Base-by-base conservation (phyloP, 129 eudicot genomes). In the Solidago caesia region DNA sequence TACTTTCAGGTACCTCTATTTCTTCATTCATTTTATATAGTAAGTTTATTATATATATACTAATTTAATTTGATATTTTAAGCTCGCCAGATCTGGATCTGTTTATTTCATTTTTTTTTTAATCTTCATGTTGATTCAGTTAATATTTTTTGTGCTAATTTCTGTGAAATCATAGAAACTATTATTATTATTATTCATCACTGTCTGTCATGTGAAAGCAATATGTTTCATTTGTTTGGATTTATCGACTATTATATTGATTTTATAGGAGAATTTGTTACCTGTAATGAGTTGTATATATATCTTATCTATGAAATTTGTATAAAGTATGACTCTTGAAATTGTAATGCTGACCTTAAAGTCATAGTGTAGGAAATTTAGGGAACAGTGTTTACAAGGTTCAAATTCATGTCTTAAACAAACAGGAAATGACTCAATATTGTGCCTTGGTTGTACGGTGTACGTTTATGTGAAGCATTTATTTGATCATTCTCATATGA, bases 81-180 rank as follows among this genome's bases (percentile, higher is more conserved):
- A 57, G 61, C 58, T 58, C 67, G 51, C 49, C 68, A 47, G 61
- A 77, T 77, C 81, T 77, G 81, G 70, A 77, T 69, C 70, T 59
- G 75, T 44, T 59, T 10, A 59, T 16, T 41, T 59, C 59, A n/a
- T 3, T 41, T 15, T 47, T 69, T 44, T 27, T 59, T 25, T 68
- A 21, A 21, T 59, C 25, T 69, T 47, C 42, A 58, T 39, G 41
- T 70, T 39, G 75, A 77, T 59, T 47, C 13, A 21, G 41, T 33
- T 15, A 15, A 15, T 77, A 46, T 62, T 49, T 58, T 68, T 3
- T 39, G 6, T 68, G 72, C 58, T 58, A 61, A 68, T 77, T 72
- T 11, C 9, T 15, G 51, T 70, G 15, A 42, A 15, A 8, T 33
- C 39, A 33, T 33, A 33, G 0, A 33, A 33, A 33, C 3, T 33